Evolutionary conservation across 164 flowering plant genomes (phyloP).

Genomic region (grape (Vitis vinifera)): ASM3070453v1 NC_081822.1:7619001-7619500

Average conservation of each 20-base stretch:
- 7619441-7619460: constrained; percentile 15
- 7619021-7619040: no score
- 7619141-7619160: no score
- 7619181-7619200: constrained; percentile 17
- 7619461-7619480: constrained; percentile 15
- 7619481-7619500: constrained; percentile 8
- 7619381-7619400: constrained; percentile 4
- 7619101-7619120: no score
- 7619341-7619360: constrained; percentile 34
- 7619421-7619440: constrained; percentile 11
- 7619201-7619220: constrained; percentile 2
- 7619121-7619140: no score
- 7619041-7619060: no score
- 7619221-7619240: no score
- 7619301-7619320: background rate
- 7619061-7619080: no score
- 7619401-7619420: constrained; percentile 10
- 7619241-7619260: background rate
- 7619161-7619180: background rate
- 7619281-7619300: background rate
- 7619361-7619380: constrained; percentile 3
- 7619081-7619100: no score
- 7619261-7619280: background rate
- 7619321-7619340: no score
- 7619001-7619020: no score